These are phyloP conservation scores for Pythium rishiriense DNA, from an alignment of 352 stramenopile genomes.

Conservation along the genomic window DNA sequence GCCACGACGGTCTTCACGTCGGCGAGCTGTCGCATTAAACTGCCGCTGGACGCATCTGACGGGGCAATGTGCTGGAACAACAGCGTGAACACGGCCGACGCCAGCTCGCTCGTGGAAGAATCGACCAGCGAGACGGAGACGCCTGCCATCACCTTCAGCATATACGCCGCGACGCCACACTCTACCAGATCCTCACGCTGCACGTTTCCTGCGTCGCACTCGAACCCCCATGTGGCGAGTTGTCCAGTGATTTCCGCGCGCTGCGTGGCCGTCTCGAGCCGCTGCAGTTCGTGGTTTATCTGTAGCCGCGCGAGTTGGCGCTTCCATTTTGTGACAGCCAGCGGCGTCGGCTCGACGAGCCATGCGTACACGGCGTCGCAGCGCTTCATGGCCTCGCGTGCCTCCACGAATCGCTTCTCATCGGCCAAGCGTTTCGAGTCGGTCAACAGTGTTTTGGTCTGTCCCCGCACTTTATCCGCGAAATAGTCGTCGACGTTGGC, in stretches of 20 bases:
- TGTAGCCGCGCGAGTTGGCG: neutral
- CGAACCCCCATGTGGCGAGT: neutral
- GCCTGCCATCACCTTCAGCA: neutral
- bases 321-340: neutral
- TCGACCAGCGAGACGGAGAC: neutral
- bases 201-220: neutral
- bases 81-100: neutral
- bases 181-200: neutral
- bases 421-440: neutral
- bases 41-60: neutral
- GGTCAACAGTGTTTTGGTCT: neutral
- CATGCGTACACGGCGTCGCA: conserved; percentile 5
- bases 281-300: neutral
- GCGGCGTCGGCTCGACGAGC: conserved; percentile 3
- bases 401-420: neutral
- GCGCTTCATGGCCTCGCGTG: neutral
- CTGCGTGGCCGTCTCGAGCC: neutral
- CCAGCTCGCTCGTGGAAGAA: neutral
- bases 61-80: neutral
- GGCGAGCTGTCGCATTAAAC: neutral
- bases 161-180: neutral
- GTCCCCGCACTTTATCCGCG: neutral
- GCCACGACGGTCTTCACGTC: neutral
- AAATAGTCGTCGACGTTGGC: conserved; percentile 5
- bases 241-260: neutral